Base-by-base conservation (phyloP, 768 basidiomycete species). In the Suillus lakei region DNA sequence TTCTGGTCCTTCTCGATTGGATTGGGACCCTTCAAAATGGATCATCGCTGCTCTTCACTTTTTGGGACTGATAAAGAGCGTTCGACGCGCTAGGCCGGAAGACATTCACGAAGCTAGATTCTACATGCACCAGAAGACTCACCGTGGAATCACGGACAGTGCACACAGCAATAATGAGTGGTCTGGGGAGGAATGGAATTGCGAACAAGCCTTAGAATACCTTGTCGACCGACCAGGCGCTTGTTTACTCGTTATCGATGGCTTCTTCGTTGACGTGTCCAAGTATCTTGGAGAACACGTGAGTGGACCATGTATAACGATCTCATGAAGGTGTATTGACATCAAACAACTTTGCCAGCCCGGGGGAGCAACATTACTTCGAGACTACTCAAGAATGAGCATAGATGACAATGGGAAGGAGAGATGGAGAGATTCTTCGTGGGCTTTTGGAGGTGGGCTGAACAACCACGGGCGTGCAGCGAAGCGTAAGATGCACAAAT, bases 11-110 rank as follows among this genome's bases (percentile, higher is more conserved):
- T 81, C 83, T 23, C 55, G 65, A 8, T 74, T 80, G 30, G 90
- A 90, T 68, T 94, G 91, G 91, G 91, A 94, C 74, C 91, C 92
- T 0, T 90, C 90, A 2, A 93, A 92, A 78, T 93, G 91, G 91
- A 83, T 88, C 50, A 92, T 93, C 48, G 72, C 85, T 26, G 56
- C 77, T 5, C 78, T 93, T 13, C 77, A 88, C 67, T 70, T 68
- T 6, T 59, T 87, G 9, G 85, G 87, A 0, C 73, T 88, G 0
- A 85, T 79, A 1, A 77, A 73, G 7, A 77, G 81, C 46, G 77
- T 91, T 18, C 82, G 87, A 4, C 79, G 82, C 21, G 88, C 85
- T 0, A 77, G 81, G 21, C 68, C 80, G 12, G 73, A 79, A 8
- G 89, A 90, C 67, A 74, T 89, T 53, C 69, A 73, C 8, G 83